Percentiles rank a stretch among this genome's conserved stretches.
Conservation (phyloP, 2,329 filamentous ascomycete genomes). For the Ascochyta viciae-villosae region DNA sequence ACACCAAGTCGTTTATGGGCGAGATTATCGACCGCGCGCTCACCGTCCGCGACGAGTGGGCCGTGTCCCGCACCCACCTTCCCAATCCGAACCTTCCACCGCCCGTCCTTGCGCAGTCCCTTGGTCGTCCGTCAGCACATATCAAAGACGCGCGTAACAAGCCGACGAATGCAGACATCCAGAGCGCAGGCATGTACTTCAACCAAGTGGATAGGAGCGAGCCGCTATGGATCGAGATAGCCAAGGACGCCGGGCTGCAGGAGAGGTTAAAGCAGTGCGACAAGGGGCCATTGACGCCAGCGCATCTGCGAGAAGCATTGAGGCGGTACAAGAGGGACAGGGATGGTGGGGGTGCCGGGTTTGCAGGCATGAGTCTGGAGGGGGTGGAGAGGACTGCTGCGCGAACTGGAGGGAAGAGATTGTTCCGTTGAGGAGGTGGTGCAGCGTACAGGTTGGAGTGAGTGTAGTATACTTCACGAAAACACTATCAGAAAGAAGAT, state of each 20-base stretch:
- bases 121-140: constrained; percentile 40
- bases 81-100: constrained; percentile 41
- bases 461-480: not conserved
- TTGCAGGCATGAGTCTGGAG: constrained; percentile 58
- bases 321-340: constrained; percentile 69
- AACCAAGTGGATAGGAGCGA: constrained; percentile 33
- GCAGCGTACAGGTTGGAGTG: not conserved
- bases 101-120: constrained; percentile 32
- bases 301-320: constrained; percentile 77
- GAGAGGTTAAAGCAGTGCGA: constrained; percentile 45
- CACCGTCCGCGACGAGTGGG: constrained; percentile 75
- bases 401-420: constrained; percentile 53
- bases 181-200: constrained; percentile 32
- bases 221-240: constrained; percentile 39
- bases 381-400: constrained; percentile 54
- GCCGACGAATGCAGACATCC: constrained; percentile 39
- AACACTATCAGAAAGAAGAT: not conserved
- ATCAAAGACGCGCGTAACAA: constrained; percentile 36
- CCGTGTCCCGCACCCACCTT: constrained; percentile 54
- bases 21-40: constrained; percentile 77
- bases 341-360: constrained; percentile 66
- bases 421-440: constrained; percentile 50
- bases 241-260: constrained; percentile 30
- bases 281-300: constrained; percentile 70
- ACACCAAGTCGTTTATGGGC: constrained; percentile 78